Evolutionary conservation across 441 rosid genomes (phyloP), one percentile per base, ranked within the genome.

Genomic region (Populus hybrid): DNA sequence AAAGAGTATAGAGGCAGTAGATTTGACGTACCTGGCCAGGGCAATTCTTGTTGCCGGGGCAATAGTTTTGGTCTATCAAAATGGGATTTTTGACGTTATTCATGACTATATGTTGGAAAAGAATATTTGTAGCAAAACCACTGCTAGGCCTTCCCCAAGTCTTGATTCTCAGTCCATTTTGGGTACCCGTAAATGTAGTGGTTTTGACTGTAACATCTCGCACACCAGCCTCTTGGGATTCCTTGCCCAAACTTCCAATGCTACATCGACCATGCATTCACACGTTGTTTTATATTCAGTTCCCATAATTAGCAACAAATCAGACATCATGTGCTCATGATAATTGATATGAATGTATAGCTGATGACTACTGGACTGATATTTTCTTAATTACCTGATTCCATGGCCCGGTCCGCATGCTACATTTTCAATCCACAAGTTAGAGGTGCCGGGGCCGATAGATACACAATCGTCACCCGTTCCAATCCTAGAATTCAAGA

Each of bases 151-250:
- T 28, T 28, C 30, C 30, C 30, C 96, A 90, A 18, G 93, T 78
- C 65, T 90, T 92, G 69, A 92, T 92, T 74, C 96, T 85, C 23
- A 88, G 85, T 1, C 96, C 96, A 18, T 92, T 92, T 65, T 87
- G 81, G 9, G 94, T 90, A 8, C 90, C 94, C 0, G 82, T 81
- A 76, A 90, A 87, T 54, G 88, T 86, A 1, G 78, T 85, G 7
- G 86, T 83, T 68, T 78, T 87, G 0, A 92, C 89, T 3, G 94
- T 92, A 38, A 92, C 88, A 38, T 92, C 88, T 54, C 89, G 88
- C 1, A 92, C 94, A 1, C 97, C 93, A 16, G 59, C 74, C 80
- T 92, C 94, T 8, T 83, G 64, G 9, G 66, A 24, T 0, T 81
- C 87, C 82, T 73, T 86, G 20, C 93, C 94, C 26, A 92, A 83